phyloP scores from a whole-genome alignment of 2,329 filamentous ascomycete genomes.

The Xylaria sp. region DNA sequence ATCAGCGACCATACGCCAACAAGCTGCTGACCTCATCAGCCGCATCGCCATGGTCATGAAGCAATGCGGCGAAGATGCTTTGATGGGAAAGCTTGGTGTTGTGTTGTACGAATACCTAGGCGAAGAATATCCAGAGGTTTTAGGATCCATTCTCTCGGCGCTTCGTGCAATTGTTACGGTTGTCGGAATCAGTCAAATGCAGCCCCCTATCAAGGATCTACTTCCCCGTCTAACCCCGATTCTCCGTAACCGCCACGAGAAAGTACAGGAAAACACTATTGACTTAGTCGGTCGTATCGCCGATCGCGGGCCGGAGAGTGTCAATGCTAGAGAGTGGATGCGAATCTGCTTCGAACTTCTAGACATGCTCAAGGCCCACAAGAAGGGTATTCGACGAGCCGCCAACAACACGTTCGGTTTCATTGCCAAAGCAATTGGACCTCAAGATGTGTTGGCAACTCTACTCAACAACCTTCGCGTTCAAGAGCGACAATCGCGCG shows the following conservation, averaged over 20 bases:
- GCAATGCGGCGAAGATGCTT: constrained; percentile 93
- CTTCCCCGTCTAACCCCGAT: constrained; percentile 97
- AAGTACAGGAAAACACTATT: constrained; percentile 99
- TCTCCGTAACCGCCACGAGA: constrained; percentile 96
- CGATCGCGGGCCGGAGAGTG: constrained; percentile 93
- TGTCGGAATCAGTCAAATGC: constrained; percentile 97
- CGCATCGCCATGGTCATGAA: constrained; percentile 99
- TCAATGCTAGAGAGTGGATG: constrained; percentile 99
- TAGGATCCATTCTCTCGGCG: constrained; percentile 95
- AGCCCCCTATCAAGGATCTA: constrained; percentile 95
- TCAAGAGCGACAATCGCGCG: constrained; percentile 96
- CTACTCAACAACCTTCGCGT: constrained; percentile 96
- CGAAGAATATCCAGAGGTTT: constrained; percentile 97
- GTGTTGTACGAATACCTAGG: constrained; percentile 98
- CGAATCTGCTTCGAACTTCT: constrained; percentile 98
- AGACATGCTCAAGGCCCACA: constrained; percentile 99
- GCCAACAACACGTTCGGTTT: constrained; percentile 99
- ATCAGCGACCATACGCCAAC: constrained; percentile 93
- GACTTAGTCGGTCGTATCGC: constrained; percentile 98
- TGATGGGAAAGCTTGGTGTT: constrained; percentile 94
- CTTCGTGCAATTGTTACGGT: constrained; percentile 97
- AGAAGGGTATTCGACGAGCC: constrained; percentile 97
- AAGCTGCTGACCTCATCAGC: constrained; percentile 95
- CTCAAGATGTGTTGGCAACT: constrained; percentile 95
- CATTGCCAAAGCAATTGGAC: constrained; percentile 98